Base-by-base conservation (phyloP, 495 filamentous ascomycete genomes). In the Tuber indicum region DNA sequence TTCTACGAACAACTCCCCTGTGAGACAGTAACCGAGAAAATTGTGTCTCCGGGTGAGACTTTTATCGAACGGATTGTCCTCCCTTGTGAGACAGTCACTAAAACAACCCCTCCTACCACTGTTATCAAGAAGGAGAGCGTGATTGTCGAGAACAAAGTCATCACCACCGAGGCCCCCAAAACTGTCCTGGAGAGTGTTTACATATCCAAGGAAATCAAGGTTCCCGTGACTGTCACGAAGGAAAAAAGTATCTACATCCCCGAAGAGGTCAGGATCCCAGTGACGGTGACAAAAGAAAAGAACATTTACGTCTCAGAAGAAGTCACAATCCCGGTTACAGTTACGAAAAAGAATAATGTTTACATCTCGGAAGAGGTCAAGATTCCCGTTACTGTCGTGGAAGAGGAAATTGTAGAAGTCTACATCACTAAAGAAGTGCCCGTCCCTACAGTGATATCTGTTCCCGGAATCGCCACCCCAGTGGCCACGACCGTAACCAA, bases 11-110 rank as follows among this genome's bases (percentile, higher is more conserved):
- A 81, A 44, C 52, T 81, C 10, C 81, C 81, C 41, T 75, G 77
- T 6, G 72, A 82, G 75, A 82, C 81, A 3, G 70, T 83, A 21
- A 82, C 80, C 47, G 78, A 83, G 70, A 74, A 76, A 69, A 71
- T 81, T 12, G 73, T 69, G 36, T 72, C 72, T 9, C 80, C 75
- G 0, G 76, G 70, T 32, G 69, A 74, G 36, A 82, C 77, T 2
- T 74, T 82, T 39, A 81, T 74, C 62, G 66, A 81, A 36, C 72
- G 81, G 42, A 32, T 32, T 32, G 32, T 32, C 32, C 79, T 81
- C 16, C 81, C 81, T n/a, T 75, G 77, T 9, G 72, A 82, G 75
- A 82, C 81, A 1, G 42, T 82, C 42, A 10, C 39, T 41, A 41
- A 41, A 41, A 41, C 39, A 41, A 41, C 2, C 39, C 39, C 39